Evolutionary conservation across 2,329 filamentous ascomycete species (phyloP).

Genomic region (Conoideocrella luteorostrata): DNA sequence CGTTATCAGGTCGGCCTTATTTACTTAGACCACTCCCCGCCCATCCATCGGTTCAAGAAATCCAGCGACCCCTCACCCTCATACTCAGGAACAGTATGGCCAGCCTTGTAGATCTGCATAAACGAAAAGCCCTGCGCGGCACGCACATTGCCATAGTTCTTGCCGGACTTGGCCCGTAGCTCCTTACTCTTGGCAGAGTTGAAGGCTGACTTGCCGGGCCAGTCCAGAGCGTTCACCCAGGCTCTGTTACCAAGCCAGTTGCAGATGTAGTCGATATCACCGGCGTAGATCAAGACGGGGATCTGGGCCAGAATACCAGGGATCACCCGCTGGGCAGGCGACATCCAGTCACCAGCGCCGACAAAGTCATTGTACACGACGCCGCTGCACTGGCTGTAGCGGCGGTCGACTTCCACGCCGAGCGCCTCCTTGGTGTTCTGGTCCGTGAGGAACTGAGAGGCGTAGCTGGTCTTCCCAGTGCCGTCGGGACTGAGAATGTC

Average conservation of each 20-base stretch:
- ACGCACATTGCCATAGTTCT: constrained; percentile 69
- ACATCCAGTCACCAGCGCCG: constrained; percentile 84
- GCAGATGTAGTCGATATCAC: constrained; percentile 82
- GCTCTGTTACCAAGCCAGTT: constrained; percentile 98
- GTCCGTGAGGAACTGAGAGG: constrained; percentile 80
- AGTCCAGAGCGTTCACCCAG: constrained; percentile 90
- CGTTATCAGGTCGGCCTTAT: too few species aligned
- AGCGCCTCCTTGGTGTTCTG: constrained; percentile 75
- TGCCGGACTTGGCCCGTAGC: constrained; percentile 49
- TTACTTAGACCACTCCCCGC: constrained; percentile 12
- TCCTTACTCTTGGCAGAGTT: constrained; percentile 63
- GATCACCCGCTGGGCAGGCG: constrained; percentile 87
- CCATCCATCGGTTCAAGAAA: constrained; percentile 89
- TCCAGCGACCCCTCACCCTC: constrained; percentile 84
- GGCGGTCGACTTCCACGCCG: constrained; percentile 73
- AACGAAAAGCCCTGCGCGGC: constrained; percentile 88
- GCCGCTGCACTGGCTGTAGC: constrained; percentile 91
- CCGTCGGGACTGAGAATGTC: constrained; percentile 88
- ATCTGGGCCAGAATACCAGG: constrained; percentile 83
- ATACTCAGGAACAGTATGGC: constrained; percentile 96
- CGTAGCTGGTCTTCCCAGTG: constrained; percentile 83
- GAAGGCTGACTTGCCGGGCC: constrained; percentile 78
- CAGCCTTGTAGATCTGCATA: constrained; percentile 77
- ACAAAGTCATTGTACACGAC: constrained; percentile 97
- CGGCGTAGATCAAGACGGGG: constrained; percentile 88